These are phyloP conservation scores for Parsonsia alboflavescens DNA, from an alignment of 257 asterid species.

Conservation along the genomic window DNA sequence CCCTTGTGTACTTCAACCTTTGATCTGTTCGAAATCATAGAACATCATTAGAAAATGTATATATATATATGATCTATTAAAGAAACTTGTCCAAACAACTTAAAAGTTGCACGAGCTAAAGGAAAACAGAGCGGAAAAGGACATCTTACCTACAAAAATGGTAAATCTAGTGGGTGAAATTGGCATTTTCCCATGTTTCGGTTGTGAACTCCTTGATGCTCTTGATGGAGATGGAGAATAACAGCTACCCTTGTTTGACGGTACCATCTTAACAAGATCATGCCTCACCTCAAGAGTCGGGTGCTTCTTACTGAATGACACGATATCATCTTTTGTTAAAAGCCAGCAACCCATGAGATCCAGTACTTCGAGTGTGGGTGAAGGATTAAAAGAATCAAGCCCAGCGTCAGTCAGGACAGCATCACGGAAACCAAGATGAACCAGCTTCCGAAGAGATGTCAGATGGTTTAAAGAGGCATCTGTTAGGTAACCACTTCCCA, in stretches of 20 bases:
- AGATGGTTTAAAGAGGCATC: slow-evolving; percentile 48
- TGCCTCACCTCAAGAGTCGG: slow-evolving; percentile 64
- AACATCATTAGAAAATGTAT: slow-evolving; percentile 9
- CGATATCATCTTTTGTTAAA: slow-evolving; percentile 46
- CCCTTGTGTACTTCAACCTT: slow-evolving; percentile 72
- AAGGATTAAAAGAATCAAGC: slow-evolving; percentile 48
- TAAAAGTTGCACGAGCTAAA: background rate
- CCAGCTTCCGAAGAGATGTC: slow-evolving; percentile 40
- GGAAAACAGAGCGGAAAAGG: background rate
- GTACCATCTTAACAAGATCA: slow-evolving; percentile 32
- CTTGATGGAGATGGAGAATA: slow-evolving; percentile 33
- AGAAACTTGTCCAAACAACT: background rate
- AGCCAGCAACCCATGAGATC: slow-evolving; percentile 96
- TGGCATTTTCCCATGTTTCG: slow-evolving; percentile 31
- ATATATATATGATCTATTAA: background rate
- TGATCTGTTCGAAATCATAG: slow-evolving; percentile 56
- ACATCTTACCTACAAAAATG: slow-evolving; percentile 44
- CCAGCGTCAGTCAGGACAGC: slow-evolving; percentile 62
- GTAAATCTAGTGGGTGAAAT: slow-evolving; percentile 23
- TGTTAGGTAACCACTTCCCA: slow-evolving; percentile 52
- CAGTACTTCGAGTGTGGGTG: slow-evolving; percentile 47
- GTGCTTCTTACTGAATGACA: slow-evolving; percentile 44
- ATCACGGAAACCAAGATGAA: slow-evolving; percentile 50
- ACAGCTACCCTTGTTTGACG: slow-evolving; percentile 24
- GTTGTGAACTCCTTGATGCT: slow-evolving; percentile 15